Percentiles rank a stretch among this genome's conserved stretches.
phyloP scores from a whole-genome alignment of 163 green algal genomes.

The Chlamydomonas reinhardtii region DNA sequence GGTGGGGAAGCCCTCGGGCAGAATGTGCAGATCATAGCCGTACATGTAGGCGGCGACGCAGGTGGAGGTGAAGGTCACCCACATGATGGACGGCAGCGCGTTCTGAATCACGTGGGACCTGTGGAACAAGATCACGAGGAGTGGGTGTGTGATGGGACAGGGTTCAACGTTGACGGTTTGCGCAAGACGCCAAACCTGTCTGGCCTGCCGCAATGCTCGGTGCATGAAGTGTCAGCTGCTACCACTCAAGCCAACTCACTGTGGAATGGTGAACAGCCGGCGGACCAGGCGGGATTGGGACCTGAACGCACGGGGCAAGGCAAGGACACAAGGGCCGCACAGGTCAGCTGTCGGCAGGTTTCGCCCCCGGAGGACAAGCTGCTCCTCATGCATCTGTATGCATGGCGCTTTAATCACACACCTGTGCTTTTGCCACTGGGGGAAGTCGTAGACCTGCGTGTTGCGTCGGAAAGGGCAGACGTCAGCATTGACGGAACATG shows the following conservation, averaged over 20 bases:
- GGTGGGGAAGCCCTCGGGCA: slow-evolving; percentile 34
- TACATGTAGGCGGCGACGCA: slow-evolving; percentile 36
- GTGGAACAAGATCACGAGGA: too few relatives aligned
- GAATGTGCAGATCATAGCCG: slow-evolving; percentile 10
- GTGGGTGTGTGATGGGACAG: too few relatives aligned
- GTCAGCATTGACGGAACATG: too few relatives aligned
- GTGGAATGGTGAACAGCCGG: slow-evolving; percentile 27
- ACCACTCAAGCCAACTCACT: neutral
- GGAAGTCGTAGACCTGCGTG: slow-evolving; percentile 39
- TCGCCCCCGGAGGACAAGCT: too few relatives aligned
- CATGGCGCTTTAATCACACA: neutral
- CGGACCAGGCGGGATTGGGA: slow-evolving; percentile 3
- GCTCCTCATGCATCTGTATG: too few relatives aligned
- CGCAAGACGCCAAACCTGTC: too few relatives aligned
- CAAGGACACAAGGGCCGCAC: too few relatives aligned
- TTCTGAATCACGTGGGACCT: slow-evolving; percentile 51
- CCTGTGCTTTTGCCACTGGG: slow-evolving; percentile 39
- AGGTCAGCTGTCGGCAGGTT: too few relatives aligned
- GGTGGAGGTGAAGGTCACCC: slow-evolving; percentile 27
- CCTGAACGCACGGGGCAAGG: too few relatives aligned
- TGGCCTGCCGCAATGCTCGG: too few relatives aligned
- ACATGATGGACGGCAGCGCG: slow-evolving; percentile 42
- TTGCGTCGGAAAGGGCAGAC: neutral
- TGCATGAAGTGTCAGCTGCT: neutral
- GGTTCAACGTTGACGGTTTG: too few relatives aligned